Evolutionary conservation across 2,329 filamentous ascomycete genomes (phyloP), one percentile per base, ranked within the genome.

Genomic region (Venturia carpophila): DNA sequence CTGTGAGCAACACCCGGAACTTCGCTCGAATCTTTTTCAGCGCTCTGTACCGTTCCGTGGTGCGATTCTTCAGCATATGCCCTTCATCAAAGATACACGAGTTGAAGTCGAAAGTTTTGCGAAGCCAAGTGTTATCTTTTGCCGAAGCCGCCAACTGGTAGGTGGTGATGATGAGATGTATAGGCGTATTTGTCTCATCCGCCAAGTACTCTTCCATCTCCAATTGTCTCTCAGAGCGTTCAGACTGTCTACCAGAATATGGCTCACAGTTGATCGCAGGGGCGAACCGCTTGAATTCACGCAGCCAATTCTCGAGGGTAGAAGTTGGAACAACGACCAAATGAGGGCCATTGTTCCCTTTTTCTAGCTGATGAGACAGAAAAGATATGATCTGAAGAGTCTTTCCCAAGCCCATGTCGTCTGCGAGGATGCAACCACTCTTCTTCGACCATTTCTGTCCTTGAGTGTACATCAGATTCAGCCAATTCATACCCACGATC

Each of bases 301-400:
- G 85, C 62, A 95, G 83, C 94, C 94, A 99, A 73, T 99, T 99
- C 72, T 96, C 93, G 11, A 96, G 83, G 0, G 93, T 97, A 0
- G 93, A 96, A 0, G 91, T 90, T 5, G 94, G 94, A 1, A 97
- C 94, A 37, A 99, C 87, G 45, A 99, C 84, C 43, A 99, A 78
- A 73, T 96, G 86, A 79, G 72, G 85, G 24, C 64, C 64, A 21
- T 27, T 41, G n/a, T 60, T 52, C 68, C 78, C 85, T 39, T 84
- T 84, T 71, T 92, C 86, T 19, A 90, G 86, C 34, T 99, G 80
- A 70, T 96, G 88, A 19, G 91, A 89, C 58, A 99, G 82, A 71
- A 99, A 91, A 0, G 91, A 87, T 69, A 99, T 96, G 67, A 97
- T 91, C 72, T 99, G 93, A 71, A 92, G 97, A 0, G 94, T 99